These are phyloP conservation scores for Termitomyces bulborhizus DNA, from an alignment of 768 basidiomycete species.

Conservation along the genomic window DNA sequence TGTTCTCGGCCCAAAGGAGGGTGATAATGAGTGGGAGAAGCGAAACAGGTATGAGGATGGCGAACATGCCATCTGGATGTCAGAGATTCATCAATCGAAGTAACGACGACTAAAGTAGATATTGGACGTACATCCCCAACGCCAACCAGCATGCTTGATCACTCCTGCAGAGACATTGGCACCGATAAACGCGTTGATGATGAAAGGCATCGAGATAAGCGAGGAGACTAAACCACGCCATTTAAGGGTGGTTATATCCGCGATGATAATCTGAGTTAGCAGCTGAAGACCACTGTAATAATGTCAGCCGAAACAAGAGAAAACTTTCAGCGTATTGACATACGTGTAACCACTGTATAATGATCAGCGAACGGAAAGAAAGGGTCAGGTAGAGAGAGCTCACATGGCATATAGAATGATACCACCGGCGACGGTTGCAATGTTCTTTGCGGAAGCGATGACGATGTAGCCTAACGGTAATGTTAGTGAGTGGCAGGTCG, in stretches of 20 bases:
- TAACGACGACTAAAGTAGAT: not conserved
- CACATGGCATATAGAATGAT: slow-evolving; percentile 55
- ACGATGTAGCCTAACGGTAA: slow-evolving; percentile 37
- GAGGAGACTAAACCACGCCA: slow-evolving; percentile 39
- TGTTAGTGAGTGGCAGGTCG: not conserved
- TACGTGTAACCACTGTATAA: slow-evolving; percentile 52
- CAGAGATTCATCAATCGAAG: not conserved
- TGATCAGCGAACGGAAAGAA: slow-evolving; percentile 14
- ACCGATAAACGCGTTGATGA: slow-evolving; percentile 63
- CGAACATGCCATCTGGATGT: slow-evolving; percentile 46
- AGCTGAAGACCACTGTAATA: slow-evolving; percentile 50
- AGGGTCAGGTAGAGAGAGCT: slow-evolving; percentile 13
- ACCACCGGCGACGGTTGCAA: slow-evolving; percentile 43
- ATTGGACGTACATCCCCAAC: slow-evolving; percentile 58
- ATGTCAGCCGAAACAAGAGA: slow-evolving; percentile 12
- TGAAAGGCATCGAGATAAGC: slow-evolving; percentile 43
- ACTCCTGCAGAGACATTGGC: slow-evolving; percentile 50
- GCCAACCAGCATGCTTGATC: slow-evolving; percentile 41
- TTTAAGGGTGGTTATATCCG: slow-evolving; percentile 51
- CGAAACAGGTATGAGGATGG: slow-evolving; percentile 45
- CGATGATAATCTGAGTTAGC: slow-evolving; percentile 58
- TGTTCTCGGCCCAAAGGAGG: slow-evolving; percentile 49
- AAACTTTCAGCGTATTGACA: slow-evolving; percentile 16
- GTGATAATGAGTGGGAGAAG: slow-evolving; percentile 48
- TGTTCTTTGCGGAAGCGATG: slow-evolving; percentile 43